Percentiles rank a stretch among this genome's conserved stretches.
Conservation (phyloP, 1,284 basidiomycete species). For the Trametes polyzona region DNA sequence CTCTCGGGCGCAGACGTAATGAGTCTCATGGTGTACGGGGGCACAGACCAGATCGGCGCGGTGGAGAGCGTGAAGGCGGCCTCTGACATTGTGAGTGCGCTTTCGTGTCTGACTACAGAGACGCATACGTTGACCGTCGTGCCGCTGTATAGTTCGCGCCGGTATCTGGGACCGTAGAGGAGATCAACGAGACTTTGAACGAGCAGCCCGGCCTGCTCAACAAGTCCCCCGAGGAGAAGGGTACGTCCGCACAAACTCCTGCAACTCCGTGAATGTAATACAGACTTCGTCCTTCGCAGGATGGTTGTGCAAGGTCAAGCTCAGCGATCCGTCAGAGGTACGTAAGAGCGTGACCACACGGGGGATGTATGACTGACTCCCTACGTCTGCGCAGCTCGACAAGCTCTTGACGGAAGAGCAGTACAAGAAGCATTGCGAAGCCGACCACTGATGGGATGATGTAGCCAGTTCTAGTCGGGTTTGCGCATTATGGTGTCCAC, state of each 20-base stretch:
- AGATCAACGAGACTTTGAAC: conserved; percentile 79
- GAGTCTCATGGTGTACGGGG: neutral
- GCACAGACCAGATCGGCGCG: conserved; percentile 86
- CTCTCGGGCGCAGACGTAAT: too few relatives aligned
- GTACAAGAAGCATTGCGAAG: conserved; percentile 79
- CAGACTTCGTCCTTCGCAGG: conserved; percentile 63
- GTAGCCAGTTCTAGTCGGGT: too few relatives aligned
- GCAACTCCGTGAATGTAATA: neutral
- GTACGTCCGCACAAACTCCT: conserved; percentile 48
- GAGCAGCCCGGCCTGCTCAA: conserved; percentile 84
- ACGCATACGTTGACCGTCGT: neutral
- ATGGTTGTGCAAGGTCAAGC: conserved; percentile 94
- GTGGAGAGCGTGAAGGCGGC: conserved; percentile 99
- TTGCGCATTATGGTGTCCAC: conserved; percentile 2
- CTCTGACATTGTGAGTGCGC: conserved; percentile 79
- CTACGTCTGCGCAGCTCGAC: conserved; percentile 57
- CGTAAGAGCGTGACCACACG: too few relatives aligned
- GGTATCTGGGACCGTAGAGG: conserved; percentile 82
- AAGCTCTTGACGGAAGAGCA: conserved; percentile 75
- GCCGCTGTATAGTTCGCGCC: conserved; percentile 77
- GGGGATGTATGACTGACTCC: neutral
- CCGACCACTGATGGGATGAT: conserved; percentile 20
- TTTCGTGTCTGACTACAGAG: conserved; percentile 1
- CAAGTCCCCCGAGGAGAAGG: conserved; percentile 86
- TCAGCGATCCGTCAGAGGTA: conserved; percentile 79